These are phyloP conservation scores for Phytophthora agathidicida DNA, from an alignment of 352 stramenopile genomes.

Conservation along the genomic window DNA sequence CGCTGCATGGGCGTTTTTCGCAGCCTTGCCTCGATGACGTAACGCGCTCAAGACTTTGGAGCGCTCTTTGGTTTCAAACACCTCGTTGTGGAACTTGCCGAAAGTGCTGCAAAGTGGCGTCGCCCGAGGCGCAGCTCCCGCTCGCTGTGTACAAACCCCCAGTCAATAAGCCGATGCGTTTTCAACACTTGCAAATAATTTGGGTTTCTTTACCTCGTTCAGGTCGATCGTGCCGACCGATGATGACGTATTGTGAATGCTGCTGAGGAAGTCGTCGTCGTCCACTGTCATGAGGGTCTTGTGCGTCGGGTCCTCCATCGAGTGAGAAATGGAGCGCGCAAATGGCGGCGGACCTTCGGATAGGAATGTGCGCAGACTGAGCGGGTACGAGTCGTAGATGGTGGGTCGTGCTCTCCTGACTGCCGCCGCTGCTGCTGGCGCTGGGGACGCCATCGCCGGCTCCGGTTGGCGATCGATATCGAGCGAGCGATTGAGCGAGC, in stretches of 20 bases:
- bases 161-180: background rate
- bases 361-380: constrained; percentile 46
- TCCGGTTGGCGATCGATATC: constrained; percentile 7
- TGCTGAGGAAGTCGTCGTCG: constrained; percentile 34
- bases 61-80: constrained; percentile 80
- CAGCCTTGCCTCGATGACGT: constrained; percentile 62
- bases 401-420: constrained; percentile 31
- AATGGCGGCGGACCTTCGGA: constrained; percentile 28
- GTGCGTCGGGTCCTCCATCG: constrained; percentile 24
- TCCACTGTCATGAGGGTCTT: constrained; percentile 21
- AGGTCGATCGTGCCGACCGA: constrained; percentile 31
- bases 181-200: constrained; percentile 4
- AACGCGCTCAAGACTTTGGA: constrained; percentile 81
- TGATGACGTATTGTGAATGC: constrained; percentile 35
- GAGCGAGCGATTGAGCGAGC: constrained; percentile 1
- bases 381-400: constrained; percentile 77
- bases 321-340: constrained; percentile 31
- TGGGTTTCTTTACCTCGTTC: constrained; percentile 17
- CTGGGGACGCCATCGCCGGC: constrained; percentile 24
- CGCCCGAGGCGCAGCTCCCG: constrained; percentile 7
- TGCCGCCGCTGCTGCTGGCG: constrained; percentile 1
- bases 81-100: constrained; percentile 75
- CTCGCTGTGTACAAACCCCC: constrained; percentile 15
- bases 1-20: constrained; percentile 21
- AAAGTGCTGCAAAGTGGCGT: constrained; percentile 55